Evolutionary conservation across 2,329 filamentous ascomycete species (phyloP), one percentile per base, ranked within the genome.

Genomic region (Exophiala phaeomuriformis): DNA sequence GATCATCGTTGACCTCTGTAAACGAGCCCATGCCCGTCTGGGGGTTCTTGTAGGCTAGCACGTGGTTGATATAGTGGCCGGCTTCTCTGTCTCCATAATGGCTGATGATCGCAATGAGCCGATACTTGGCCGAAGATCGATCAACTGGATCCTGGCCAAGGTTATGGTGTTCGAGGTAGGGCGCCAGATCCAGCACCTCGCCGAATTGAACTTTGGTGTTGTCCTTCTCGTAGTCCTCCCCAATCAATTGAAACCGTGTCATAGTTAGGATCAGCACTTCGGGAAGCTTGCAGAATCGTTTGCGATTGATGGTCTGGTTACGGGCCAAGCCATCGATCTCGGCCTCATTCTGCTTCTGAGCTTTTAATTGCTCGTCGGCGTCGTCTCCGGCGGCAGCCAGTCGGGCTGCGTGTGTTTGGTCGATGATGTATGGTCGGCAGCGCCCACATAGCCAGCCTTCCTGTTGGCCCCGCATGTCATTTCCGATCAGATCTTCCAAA

Each of bases 211-310:
- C 49, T 35, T 33, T 10, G 5, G 35, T 51, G 19, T 37, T 10
- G 28, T 41, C 39, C 10, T 41, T 41, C 6, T 27, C n/a, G 12
- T 39, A 39, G 7, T 5, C 7, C 36, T 7, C n/a, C 12, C 3
- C 5, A n/a, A 28, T 35, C 35, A 19, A 19, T 35, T 33, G 10
- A 36, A 57, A 55, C 9, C 58, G 52, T 3, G 12, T 30, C 12
- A 60, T 42, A 5, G 49, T 31, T 4, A 60, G 5, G 27, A 60
- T 49, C 32, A 60, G 40, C 33, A 60, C 55, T 35, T 60, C 57
- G 2, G 57, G 57, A 19, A 56, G 19, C 28, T 36, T 12, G 37
- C 28, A 45, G 41, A 51, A 35, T 12, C 33, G 33, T 42, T 40
- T 52, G 42, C 43, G 43, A 30, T 40, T 3, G 39, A 28, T 4